phyloP scores from a whole-genome alignment of 345 rosid genomes.

The Camelina laxa region DNA sequence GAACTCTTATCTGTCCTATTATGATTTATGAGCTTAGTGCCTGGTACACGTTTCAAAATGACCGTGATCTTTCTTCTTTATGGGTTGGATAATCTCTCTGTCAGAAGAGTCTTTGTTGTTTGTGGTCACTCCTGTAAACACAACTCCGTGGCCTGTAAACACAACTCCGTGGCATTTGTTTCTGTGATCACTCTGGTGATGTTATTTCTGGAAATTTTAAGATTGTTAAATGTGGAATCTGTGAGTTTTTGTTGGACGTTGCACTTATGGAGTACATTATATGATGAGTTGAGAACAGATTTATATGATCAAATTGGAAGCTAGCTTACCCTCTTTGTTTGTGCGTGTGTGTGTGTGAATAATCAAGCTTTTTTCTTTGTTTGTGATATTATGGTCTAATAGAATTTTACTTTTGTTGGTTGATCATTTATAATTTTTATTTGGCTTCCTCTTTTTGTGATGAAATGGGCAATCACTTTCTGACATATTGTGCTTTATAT shows the following conservation, averaged over 20 bases:
- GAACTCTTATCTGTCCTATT: not conserved
- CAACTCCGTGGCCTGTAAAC: not conserved
- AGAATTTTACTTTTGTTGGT: not conserved
- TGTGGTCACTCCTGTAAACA: not conserved
- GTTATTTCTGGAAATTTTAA: not conserved
- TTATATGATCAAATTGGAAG: not conserved
- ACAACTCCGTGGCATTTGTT: not conserved
- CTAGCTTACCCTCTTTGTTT: not conserved
- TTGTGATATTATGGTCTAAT: not conserved
- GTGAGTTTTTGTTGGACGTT: not conserved
- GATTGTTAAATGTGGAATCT: not conserved
- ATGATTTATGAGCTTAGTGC: conserved; percentile 2
- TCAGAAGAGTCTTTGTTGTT: not conserved
- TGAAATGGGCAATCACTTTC: not conserved
- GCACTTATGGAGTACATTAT: not conserved
- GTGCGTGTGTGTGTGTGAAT: not conserved
- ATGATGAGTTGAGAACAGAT: not conserved
- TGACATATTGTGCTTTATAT: conserved; percentile 2
- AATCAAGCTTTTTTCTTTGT: not conserved
- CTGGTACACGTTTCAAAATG: not conserved
- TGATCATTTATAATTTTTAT: conserved; percentile 3
- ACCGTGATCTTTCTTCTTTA: conserved; percentile 4
- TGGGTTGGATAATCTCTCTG: not conserved
- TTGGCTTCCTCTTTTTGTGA: conserved; percentile 10
- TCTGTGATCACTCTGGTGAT: not conserved